These are phyloP conservation scores for Helichrysum umbraculigerum DNA, from an alignment of 129 eudicot genomes.

Conservation along the genomic window DNA sequence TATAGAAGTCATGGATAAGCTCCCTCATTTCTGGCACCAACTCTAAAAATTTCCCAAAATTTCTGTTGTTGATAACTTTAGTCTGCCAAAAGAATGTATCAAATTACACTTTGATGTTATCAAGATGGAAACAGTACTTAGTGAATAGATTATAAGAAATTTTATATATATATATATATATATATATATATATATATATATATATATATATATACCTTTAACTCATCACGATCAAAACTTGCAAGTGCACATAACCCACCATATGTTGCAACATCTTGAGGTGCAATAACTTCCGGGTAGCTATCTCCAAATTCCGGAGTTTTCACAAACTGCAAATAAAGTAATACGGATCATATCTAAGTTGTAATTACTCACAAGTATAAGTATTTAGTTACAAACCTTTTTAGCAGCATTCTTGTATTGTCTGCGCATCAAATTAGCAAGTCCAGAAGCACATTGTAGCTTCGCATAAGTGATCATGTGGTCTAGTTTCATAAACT, in stretches of 20 bases:
- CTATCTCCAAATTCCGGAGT: conserved; percentile 62
- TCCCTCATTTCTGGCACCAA: conserved; percentile 79
- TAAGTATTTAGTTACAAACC: conserved; percentile 33
- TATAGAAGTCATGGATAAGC: conserved; percentile 74
- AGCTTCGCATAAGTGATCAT: conserved; percentile 45
- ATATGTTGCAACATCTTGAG: conserved; percentile 84
- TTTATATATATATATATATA: too few species aligned
- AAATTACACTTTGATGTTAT: not conserved
- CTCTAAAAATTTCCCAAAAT: conserved; percentile 73
- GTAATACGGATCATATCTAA: too few species aligned
- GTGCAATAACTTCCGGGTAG: conserved; percentile 70
- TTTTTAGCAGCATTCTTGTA: conserved; percentile 84
- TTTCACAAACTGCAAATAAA: conserved; percentile 61
- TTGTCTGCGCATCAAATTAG: conserved; percentile 56
- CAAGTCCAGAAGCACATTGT: conserved; percentile 71
- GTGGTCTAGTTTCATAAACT: conserved; percentile 32
- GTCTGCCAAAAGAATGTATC: conserved; percentile 43
- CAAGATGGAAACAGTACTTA: not conserved
- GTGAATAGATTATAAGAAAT: not conserved
- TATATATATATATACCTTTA: conserved; percentile 60
- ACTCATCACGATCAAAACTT: conserved; percentile 71
- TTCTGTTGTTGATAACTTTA: conserved; percentile 68
- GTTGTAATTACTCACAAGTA: not conserved
- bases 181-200: too few species aligned
- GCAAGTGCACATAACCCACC: conserved; percentile 88